phyloP scores from a whole-genome alignment of 1,284 basidiomycete species.

The Melanopsichium pennsylvanicum region DNA sequence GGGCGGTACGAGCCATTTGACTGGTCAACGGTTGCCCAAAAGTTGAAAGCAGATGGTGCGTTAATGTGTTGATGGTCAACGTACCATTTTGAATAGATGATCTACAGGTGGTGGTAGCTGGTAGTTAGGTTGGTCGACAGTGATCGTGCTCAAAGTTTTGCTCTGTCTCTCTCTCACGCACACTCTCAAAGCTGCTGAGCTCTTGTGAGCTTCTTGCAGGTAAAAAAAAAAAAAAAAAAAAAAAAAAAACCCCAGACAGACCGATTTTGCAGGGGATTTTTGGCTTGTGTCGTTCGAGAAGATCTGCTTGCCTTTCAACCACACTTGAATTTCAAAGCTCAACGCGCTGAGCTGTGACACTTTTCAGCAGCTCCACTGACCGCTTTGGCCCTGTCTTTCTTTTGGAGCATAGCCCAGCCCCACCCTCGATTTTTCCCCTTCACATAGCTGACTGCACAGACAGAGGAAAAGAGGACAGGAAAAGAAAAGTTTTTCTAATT shows the following conservation, averaged over 20 bases:
- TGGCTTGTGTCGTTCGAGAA: conserved; percentile 21
- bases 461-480: not conserved
- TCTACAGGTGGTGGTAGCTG: conserved; percentile 42
- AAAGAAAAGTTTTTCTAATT: not conserved
- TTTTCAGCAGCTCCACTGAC: too few species aligned
- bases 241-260: too few species aligned
- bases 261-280: too few species aligned
- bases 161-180: not conserved
- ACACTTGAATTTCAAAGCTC: too few species aligned
- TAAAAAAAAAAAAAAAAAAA: conserved; percentile 11
- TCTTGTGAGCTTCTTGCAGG: not conserved
- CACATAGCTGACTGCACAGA: too few species aligned
- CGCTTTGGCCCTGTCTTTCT: too few species aligned
- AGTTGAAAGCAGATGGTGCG: not conserved
- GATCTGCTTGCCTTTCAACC: too few species aligned
- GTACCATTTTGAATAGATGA: conserved; percentile 44
- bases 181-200: not conserved
- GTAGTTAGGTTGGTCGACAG: conserved; percentile 9
- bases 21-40: too few species aligned
- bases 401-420: too few species aligned
- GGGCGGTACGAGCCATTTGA: too few species aligned
- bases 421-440: too few species aligned
- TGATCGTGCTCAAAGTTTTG: conserved; percentile 18
- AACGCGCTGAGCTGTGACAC: too few species aligned
- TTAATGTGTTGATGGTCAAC: not conserved